A percentile compares a stretch with the other conserved stretches of the same genome.
Conservation (phyloP, 2,329 filamentous ascomycete species). For the Fusarium avenaceum region DNA sequence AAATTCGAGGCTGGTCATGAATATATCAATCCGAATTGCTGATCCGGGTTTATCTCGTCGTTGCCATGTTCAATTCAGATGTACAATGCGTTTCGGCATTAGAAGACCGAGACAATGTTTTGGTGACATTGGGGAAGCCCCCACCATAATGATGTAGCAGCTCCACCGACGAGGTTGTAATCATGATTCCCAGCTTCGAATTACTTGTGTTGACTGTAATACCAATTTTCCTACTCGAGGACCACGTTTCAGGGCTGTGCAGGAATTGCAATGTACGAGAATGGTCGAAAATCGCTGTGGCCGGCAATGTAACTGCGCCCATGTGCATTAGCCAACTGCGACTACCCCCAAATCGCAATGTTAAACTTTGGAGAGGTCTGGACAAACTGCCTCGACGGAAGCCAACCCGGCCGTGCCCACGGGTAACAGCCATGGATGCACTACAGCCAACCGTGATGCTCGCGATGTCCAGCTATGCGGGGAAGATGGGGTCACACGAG, state of each 20-base stretch:
- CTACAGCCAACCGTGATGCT: slow-evolving; percentile 46
- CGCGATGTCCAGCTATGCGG: slow-evolving; percentile 45
- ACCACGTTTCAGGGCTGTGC: slow-evolving; percentile 23
- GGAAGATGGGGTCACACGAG: slow-evolving; percentile 49
- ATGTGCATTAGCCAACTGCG: slow-evolving; percentile 24
- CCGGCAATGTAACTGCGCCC: slow-evolving; percentile 31
- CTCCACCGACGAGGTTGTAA: slow-evolving; percentile 30
- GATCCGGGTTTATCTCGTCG: slow-evolving; percentile 34
- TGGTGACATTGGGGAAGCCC: slow-evolving; percentile 5
- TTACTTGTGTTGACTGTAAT: slow-evolving; percentile 12
- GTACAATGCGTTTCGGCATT: slow-evolving; percentile 31
- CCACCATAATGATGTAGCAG: slow-evolving; percentile 37
- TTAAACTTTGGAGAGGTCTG: slow-evolving; percentile 17
- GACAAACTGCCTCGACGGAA: slow-evolving; percentile 21
- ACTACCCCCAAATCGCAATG: slow-evolving; percentile 26
- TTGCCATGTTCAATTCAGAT: slow-evolving; percentile 23
- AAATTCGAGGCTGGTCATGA: slow-evolving; percentile 1
- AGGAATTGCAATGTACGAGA: slow-evolving; percentile 14
- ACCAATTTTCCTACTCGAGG: slow-evolving; percentile 11
- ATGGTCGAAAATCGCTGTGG: slow-evolving; percentile 26
- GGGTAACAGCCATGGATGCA: slow-evolving; percentile 18
- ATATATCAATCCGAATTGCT: slow-evolving; percentile 21
- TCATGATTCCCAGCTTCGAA: slow-evolving; percentile 33
- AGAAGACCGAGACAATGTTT: slow-evolving; percentile 38
- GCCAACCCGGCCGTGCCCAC: slow-evolving; percentile 31